Evolutionary conservation across 148 eudicot genomes (phyloP).

Genomic region (Fagopyrum tataricum): DNA sequence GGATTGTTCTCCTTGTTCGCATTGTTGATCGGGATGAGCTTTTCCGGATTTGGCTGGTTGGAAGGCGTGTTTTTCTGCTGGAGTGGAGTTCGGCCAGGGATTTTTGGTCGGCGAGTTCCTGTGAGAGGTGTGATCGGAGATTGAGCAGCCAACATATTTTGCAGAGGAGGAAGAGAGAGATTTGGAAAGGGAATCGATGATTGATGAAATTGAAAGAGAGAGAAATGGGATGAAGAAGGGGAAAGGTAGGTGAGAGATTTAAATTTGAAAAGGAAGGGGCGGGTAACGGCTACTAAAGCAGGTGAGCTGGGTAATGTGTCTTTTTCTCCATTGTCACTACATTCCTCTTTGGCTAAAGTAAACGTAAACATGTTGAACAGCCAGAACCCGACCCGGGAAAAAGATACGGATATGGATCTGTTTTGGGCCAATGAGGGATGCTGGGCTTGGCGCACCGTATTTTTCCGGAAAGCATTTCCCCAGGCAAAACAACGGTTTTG

Average conservation of each 20-base stretch:
- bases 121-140: constrained; percentile 14
- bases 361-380: neutral
- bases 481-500: too few relatives aligned
- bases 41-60: neutral
- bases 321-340: neutral
- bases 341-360: constrained; percentile 10
- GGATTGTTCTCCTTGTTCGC: constrained; percentile 46
- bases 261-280: constrained; percentile 40
- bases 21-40: neutral
- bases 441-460: too few relatives aligned
- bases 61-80: constrained; percentile 13
- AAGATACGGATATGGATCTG: neutral
- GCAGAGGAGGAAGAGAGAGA: neutral
- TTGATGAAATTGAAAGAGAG: neutral
- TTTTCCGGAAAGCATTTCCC: too few relatives aligned
- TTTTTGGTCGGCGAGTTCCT: constrained; percentile 17
- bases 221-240: neutral
- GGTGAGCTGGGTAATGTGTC: neutral
- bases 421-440: neutral
- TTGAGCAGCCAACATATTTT: constrained; percentile 27
- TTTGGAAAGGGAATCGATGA: neutral
- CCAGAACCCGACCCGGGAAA: neutral
- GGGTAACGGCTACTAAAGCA: constrained; percentile 36
- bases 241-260: constrained; percentile 16
- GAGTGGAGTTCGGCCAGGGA: constrained; percentile 33